Percentiles rank a stretch among this genome's conserved stretches.
Evolutionary conservation across 139 green algal genomes (phyloP).

Genomic region (Zygnema circumcarinatum): DNA sequence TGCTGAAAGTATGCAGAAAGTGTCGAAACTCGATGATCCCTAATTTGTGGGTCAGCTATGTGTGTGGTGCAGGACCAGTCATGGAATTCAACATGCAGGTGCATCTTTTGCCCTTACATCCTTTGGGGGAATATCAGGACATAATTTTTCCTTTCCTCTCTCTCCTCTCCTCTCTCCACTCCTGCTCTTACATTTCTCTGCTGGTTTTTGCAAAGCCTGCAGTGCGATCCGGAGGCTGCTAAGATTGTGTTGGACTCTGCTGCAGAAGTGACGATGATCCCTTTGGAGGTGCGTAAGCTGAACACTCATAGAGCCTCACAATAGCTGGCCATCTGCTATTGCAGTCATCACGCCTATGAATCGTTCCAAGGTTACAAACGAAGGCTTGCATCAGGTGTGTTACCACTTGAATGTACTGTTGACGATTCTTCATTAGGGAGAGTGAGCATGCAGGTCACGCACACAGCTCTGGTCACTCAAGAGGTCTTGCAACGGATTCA

Average conservation of each 20-base stretch:
- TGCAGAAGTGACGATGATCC: slow-evolving; percentile 86
- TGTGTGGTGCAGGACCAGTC: slow-evolving; percentile 70
- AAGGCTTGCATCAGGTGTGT: too few species aligned
- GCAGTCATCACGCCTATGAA: too few species aligned
- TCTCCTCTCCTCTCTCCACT: not conserved
- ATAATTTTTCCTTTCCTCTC: not conserved
- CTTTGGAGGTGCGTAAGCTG: slow-evolving; percentile 77
- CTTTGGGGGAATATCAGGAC: too few species aligned
- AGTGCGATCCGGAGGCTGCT: slow-evolving; percentile 87
- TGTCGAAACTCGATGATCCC: too few species aligned
- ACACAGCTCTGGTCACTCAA: slow-evolving; percentile 85
- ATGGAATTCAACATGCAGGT: slow-evolving; percentile 65
- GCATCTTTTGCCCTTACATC: not conserved
- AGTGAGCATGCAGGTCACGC: slow-evolving; percentile 81
- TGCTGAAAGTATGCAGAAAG: too few species aligned
- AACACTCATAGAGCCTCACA: not conserved
- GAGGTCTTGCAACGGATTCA: slow-evolving; percentile 71
- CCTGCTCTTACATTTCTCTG: not conserved
- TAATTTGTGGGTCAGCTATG: too few species aligned
- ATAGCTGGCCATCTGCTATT: too few species aligned
- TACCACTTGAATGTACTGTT: too few species aligned
- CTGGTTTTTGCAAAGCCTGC: slow-evolving; percentile 19
- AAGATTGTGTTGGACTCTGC: slow-evolving; percentile 83
- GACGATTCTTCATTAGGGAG: too few species aligned
- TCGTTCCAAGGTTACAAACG: too few species aligned